These are phyloP conservation scores for Pichia heedii DNA, from an alignment of 805 yeast species.

Conservation along the genomic window DNA sequence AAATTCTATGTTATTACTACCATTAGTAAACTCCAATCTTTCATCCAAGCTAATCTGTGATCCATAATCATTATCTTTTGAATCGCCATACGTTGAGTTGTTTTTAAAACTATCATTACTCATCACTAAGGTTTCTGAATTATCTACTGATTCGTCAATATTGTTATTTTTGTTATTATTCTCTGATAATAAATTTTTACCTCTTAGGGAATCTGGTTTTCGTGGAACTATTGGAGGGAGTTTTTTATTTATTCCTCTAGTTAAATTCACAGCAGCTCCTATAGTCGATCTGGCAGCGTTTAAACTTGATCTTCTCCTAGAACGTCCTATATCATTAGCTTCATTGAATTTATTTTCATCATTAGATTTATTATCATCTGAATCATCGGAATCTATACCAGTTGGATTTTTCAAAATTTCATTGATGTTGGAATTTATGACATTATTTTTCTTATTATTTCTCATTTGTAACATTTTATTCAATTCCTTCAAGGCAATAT, in stretches of 20 bases:
- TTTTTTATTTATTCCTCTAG: conserved; percentile 6
- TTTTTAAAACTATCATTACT: background rate
- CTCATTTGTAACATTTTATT: conserved; percentile 13
- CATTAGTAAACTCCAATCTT: no score
- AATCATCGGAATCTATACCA: conserved; percentile 10
- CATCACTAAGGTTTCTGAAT: no score
- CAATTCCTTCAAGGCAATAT: conserved; percentile 17
- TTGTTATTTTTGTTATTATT: no score
- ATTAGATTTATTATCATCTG: background rate
- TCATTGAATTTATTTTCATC: background rate
- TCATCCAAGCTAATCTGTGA: no score
- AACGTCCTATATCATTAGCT: background rate
- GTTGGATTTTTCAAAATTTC: conserved; percentile 7
- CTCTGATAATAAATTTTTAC: conserved; percentile 3
- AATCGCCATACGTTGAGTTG: background rate
- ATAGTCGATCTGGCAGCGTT: conserved; percentile 2
- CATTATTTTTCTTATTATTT: background rate
- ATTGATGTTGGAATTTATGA: background rate
- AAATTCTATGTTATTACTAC: background rate
- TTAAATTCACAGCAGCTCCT: background rate
- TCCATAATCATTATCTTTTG: background rate
- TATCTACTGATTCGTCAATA: no score
- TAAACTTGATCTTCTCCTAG: conserved; percentile 1
- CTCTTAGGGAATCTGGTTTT: conserved; percentile 32
- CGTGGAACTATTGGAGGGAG: conserved; percentile 36